phyloP scores from a whole-genome alignment of 2,329 filamentous ascomycete species.

The Myrmaecium sp. region DNA sequence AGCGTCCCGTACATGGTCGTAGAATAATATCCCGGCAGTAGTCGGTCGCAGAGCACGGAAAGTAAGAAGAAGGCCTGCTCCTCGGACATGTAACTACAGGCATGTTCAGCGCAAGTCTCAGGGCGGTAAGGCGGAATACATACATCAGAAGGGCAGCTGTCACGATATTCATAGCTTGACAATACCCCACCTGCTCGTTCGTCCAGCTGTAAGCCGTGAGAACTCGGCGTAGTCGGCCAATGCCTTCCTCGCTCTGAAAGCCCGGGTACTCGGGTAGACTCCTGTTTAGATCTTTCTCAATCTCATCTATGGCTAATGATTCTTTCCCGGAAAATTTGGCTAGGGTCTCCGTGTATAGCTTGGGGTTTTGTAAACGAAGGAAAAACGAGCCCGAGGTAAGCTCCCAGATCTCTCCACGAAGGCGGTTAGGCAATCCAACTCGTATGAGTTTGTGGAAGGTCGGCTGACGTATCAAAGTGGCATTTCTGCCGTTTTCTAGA shows the following conservation, averaged over 20 bases:
- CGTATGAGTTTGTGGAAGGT: constrained; percentile 96
- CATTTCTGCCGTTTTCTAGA: constrained; percentile 77
- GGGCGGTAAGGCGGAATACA: constrained; percentile 12
- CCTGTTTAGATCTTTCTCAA: constrained; percentile 93
- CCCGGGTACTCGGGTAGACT: constrained; percentile 94
- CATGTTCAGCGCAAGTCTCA: constrained; percentile 13
- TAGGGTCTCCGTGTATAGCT: constrained; percentile 68
- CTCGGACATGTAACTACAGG: constrained; percentile 72
- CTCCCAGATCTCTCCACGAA: constrained; percentile 93
- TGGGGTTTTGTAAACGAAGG: constrained; percentile 70
- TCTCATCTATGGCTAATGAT: constrained; percentile 93
- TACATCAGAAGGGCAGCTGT: constrained; percentile 89
- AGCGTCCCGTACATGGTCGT: constrained; percentile 98
- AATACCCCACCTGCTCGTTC: constrained; percentile 90
- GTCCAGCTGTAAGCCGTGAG: constrained; percentile 97
- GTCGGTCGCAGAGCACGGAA: constrained; percentile 76
- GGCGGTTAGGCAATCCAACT: constrained; percentile 81
- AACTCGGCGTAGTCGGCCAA: constrained; percentile 73
- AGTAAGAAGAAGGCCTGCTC: constrained; percentile 88
- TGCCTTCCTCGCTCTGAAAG: constrained; percentile 92
- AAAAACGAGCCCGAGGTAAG: constrained; percentile 83
- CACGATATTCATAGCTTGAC: constrained; percentile 99
- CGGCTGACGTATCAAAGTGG: constrained; percentile 81
- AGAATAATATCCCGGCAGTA: constrained; percentile 93
- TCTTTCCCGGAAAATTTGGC: constrained; percentile 69